A percentile compares a stretch with the other conserved stretches of the same genome.
These are phyloP conservation scores for Grigorovia transvaalensis DNA, from an alignment of 805 yeast species.

Conservation along the genomic window DNA sequence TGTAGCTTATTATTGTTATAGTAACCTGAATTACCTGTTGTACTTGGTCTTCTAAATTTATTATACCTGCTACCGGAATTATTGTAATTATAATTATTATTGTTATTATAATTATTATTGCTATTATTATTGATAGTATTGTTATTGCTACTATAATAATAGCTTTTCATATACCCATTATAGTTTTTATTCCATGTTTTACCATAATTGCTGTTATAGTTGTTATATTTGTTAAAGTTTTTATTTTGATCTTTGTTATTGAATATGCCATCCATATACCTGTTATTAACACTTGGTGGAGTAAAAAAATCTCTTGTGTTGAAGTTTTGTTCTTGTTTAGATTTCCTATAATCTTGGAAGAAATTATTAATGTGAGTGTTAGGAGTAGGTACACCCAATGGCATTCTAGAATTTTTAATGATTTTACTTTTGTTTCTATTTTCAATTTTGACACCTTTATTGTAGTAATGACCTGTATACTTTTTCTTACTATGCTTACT, in stretches of 20 bases:
- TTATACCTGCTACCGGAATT: constrained; percentile 3
- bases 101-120: constrained; percentile 1
- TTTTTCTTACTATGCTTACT: constrained; percentile 8
- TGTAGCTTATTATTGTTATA: neutral
- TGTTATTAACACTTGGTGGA: constrained; percentile 62
- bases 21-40: constrained; percentile 12
- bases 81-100: constrained; percentile 7
- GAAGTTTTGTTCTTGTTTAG: constrained; percentile 25
- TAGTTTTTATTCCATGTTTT: constrained; percentile 7
- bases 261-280: constrained; percentile 57
- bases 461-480: constrained; percentile 8
- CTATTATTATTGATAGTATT: neutral
- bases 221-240: constrained; percentile 19
- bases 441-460: constrained; percentile 22
- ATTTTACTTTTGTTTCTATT: constrained; percentile 17
- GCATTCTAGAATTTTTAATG: constrained; percentile 37
- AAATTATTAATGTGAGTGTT: constrained; percentile 33
- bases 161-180: constrained; percentile 1
- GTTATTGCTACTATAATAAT: neutral
- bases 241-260: constrained; percentile 20
- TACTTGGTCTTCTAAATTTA: constrained; percentile 17
- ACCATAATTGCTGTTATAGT: neutral
- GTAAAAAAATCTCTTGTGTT: constrained; percentile 68
- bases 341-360: constrained; percentile 29
- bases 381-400: constrained; percentile 57